A percentile compares a stretch with the other conserved stretches of the same genome.
These are phyloP conservation scores for Xylariaceae sp. DNA, from an alignment of 2,329 filamentous ascomycete species.

Conservation along the genomic window DNA sequence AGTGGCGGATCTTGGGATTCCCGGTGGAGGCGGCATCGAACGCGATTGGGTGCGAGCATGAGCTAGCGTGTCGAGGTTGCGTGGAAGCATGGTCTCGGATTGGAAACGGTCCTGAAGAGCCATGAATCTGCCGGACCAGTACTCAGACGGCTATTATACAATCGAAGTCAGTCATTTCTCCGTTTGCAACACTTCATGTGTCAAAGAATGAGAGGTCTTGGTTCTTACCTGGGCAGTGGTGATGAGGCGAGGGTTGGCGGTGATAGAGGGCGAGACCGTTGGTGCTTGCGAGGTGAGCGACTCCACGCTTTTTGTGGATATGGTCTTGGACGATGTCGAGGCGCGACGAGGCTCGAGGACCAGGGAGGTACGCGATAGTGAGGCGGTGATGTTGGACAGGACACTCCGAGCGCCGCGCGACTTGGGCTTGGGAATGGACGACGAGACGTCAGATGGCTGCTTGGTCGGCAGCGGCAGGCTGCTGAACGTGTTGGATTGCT, in stretches of 20 bases:
- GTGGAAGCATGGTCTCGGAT: conserved; percentile 37
- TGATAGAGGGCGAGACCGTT: conserved; percentile 11
- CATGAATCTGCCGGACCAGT: conserved; percentile 63
- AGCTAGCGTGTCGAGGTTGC: conserved; percentile 25
- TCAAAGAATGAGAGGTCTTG: neutral
- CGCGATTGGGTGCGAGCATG: conserved; percentile 22
- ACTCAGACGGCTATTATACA: conserved; percentile 45
- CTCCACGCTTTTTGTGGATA: neutral
- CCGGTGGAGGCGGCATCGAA: conserved; percentile 5
- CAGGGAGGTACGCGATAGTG: conserved; percentile 31
- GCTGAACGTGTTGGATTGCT: conserved; percentile 3
- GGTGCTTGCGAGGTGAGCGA: conserved; percentile 4
- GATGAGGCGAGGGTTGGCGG: conserved; percentile 19
- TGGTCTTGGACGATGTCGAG: conserved; percentile 20
- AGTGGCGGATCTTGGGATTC: conserved; percentile 14
- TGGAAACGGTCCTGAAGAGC: conserved; percentile 54
- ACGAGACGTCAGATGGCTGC: conserved; percentile 8
- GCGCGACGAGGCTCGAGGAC: conserved; percentile 45
- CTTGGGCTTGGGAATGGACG: conserved; percentile 8
- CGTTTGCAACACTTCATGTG: no score
- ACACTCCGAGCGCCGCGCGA: conserved; percentile 34
- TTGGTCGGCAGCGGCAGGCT: conserved; percentile 4
- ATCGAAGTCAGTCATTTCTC: conserved; percentile 30
- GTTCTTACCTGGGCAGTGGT: neutral
- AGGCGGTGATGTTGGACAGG: conserved; percentile 43